Conservation (phyloP, 305 asterid genomes). For the Coffea humblotiana region DNA sequence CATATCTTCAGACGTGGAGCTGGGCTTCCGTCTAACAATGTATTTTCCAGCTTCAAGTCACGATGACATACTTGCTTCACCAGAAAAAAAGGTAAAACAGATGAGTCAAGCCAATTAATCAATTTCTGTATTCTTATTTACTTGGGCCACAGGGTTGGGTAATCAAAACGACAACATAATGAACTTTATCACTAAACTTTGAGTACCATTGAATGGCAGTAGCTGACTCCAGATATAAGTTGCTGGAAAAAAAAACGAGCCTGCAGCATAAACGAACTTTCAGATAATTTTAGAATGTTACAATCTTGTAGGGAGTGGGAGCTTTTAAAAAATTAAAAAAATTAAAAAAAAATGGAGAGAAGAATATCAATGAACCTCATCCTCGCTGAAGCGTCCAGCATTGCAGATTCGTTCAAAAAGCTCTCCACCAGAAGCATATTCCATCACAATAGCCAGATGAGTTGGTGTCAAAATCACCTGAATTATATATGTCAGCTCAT, state of each 20-base stretch:
- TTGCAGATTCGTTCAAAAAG: conserved; percentile 80
- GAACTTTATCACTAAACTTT: neutral
- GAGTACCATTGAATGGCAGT: conserved; percentile 41
- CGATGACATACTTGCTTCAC: conserved; percentile 89
- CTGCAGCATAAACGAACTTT: conserved; percentile 11
- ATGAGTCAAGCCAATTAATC: conserved; percentile 6
- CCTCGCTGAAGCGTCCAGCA: conserved; percentile 91
- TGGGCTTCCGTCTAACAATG: conserved; percentile 84
- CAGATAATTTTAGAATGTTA: conserved; percentile 17
- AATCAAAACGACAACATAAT: neutral
- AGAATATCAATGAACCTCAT: conserved; percentile 55
- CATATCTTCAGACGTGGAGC: conserved; percentile 89
- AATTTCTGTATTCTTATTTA: neutral
- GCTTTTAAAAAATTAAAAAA: neutral
- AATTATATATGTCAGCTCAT: conserved; percentile 16
- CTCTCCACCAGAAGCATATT: conserved; percentile 96
- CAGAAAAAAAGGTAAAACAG: conserved; percentile 25
- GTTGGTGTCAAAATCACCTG: conserved; percentile 89
- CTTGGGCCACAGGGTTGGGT: neutral
- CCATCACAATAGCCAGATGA: conserved; percentile 95
- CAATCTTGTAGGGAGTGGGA: neutral
- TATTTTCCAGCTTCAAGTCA: conserved; percentile 86
- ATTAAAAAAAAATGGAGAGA: neutral
- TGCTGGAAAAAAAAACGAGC: conserved; percentile 42
- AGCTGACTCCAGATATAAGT: conserved; percentile 39